phyloP scores from a whole-genome alignment of 164 flowering plant species.

The Chloranthus sessilifolius region DNA sequence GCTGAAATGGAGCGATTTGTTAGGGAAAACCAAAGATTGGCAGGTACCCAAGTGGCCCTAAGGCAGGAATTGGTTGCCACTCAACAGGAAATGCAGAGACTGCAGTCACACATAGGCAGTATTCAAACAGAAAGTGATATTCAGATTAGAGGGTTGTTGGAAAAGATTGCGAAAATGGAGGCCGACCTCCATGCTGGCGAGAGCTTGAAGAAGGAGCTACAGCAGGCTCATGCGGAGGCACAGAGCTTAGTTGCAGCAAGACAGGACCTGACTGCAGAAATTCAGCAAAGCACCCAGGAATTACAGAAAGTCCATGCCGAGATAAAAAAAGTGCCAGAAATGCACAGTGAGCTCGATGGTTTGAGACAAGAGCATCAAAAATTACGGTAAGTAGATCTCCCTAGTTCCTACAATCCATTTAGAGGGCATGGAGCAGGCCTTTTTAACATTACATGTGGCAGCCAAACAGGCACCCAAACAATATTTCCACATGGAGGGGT shows the following conservation, averaged over 20 bases:
- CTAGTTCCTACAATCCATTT: no score
- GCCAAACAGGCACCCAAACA: no score
- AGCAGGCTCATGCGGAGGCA: conserved; percentile 70
- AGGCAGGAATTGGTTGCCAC: conserved; percentile 55
- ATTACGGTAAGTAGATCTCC: conserved; percentile 74
- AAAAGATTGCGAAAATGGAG: conserved; percentile 72
- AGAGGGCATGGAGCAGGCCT: no score
- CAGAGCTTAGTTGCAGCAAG: conserved; percentile 39
- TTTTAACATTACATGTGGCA: no score
- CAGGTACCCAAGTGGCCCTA: conserved; percentile 43
- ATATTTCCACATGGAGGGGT: no score
- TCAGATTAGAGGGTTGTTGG: conserved; percentile 59
- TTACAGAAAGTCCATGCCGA: conserved; percentile 48
- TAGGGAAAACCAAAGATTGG: conserved; percentile 65
- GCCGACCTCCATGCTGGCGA: conserved; percentile 56
- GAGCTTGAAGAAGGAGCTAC: conserved; percentile 52
- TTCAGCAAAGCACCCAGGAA: conserved; percentile 46
- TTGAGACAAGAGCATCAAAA: conserved; percentile 63
- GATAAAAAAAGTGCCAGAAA: conserved; percentile 41
- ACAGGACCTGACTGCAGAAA: conserved; percentile 45
- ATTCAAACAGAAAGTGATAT: conserved; percentile 76
- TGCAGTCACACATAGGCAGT: conserved; percentile 63
- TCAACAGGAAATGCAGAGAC: conserved; percentile 48
- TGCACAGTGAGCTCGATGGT: conserved; percentile 57
- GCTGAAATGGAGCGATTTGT: conserved; percentile 62